Percentiles rank a stretch among this genome's conserved stretches.
Conservation (phyloP, 2,329 filamentous ascomycete genomes). For the Colletotrichum phormii region DNA sequence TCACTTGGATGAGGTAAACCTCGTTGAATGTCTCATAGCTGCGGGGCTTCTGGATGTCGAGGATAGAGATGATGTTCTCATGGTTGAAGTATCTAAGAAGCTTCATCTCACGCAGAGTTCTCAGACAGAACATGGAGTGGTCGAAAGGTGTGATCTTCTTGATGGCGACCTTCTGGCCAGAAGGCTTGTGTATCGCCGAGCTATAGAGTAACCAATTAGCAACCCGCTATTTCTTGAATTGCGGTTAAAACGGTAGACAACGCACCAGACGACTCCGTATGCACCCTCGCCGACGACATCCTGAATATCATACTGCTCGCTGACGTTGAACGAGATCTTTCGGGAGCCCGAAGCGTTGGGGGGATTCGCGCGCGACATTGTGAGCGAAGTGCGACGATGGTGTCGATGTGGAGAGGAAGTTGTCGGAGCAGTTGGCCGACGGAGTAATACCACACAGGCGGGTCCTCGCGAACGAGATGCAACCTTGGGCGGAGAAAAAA, state of each 20-base stretch:
- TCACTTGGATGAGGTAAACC: slow-evolving; percentile 97
- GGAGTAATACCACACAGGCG: slow-evolving; percentile 23
- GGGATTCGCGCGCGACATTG: slow-evolving; percentile 68
- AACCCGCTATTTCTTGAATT: slow-evolving; percentile 25
- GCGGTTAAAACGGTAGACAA: slow-evolving; percentile 34
- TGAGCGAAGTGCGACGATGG: slow-evolving; percentile 36
- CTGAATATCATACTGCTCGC: slow-evolving; percentile 99
- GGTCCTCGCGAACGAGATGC: slow-evolving; percentile 25
- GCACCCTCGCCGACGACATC: slow-evolving; percentile 99
- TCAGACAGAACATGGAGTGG: slow-evolving; percentile 97
- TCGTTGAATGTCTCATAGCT: slow-evolving; percentile 97
- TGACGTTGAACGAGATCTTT: slow-evolving; percentile 99
- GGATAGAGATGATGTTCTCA: slow-evolving; percentile 99
- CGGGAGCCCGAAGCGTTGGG: slow-evolving; percentile 74
- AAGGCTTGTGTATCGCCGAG: slow-evolving; percentile 97
- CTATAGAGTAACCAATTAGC: slow-evolving; percentile 55
- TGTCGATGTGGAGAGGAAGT: slow-evolving; percentile 15
- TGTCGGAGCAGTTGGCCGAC: slow-evolving; percentile 13
- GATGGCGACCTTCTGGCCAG: slow-evolving; percentile 97
- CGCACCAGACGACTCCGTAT: slow-evolving; percentile 98
- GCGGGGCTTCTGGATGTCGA: slow-evolving; percentile 98
- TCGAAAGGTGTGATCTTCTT: slow-evolving; percentile 99
- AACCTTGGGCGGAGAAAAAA: slow-evolving; percentile 23
- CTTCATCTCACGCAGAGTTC: slow-evolving; percentile 99
- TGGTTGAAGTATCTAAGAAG: slow-evolving; percentile 98